These are phyloP conservation scores for Podila epicladia DNA, from an alignment of 192 early-diverging fungal species.

Conservation along the genomic window DNA sequence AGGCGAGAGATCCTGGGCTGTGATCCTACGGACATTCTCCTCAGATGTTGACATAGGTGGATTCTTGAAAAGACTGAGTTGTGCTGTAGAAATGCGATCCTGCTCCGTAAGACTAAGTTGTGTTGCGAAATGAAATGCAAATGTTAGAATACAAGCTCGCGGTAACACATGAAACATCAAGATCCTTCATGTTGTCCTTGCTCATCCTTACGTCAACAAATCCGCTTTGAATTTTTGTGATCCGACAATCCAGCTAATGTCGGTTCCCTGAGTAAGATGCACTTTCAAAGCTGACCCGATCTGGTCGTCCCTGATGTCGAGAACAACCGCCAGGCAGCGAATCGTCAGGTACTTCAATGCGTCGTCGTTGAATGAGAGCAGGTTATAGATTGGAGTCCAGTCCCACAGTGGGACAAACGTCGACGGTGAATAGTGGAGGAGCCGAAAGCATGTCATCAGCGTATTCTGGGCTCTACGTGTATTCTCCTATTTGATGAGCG, in stretches of 20 bases:
- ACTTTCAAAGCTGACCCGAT: slow-evolving; percentile 32
- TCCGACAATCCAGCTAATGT: slow-evolving; percentile 40
- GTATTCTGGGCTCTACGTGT: slow-evolving; percentile 50
- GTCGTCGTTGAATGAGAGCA: slow-evolving; percentile 52
- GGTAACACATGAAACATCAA: slow-evolving; percentile 3
- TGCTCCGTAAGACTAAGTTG: slow-evolving; percentile 56
- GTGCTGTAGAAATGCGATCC: slow-evolving; percentile 54
- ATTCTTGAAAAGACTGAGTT: slow-evolving; percentile 56
- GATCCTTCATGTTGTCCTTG: too few species aligned
- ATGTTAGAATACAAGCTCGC: neutral
- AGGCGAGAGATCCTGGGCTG: slow-evolving; percentile 56
- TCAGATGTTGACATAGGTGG: slow-evolving; percentile 23
- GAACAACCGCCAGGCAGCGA: slow-evolving; percentile 57
- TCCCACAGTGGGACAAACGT: slow-evolving; percentile 66
- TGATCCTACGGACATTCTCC: slow-evolving; percentile 6
- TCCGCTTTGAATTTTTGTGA: slow-evolving; percentile 42
- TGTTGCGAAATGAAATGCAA: neutral
- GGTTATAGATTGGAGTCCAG: slow-evolving; percentile 60
- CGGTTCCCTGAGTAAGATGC: slow-evolving; percentile 17
- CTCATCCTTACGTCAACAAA: slow-evolving; percentile 45
- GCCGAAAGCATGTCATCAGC: slow-evolving; percentile 61
- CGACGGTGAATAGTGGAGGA: slow-evolving; percentile 56
- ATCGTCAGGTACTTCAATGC: slow-evolving; percentile 56
- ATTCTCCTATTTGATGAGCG: slow-evolving; percentile 21
- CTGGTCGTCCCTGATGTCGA: slow-evolving; percentile 60